Conservation (phyloP, 2,329 filamentous ascomycete genomes). For the Verticillium zaregamsianum region DNA sequence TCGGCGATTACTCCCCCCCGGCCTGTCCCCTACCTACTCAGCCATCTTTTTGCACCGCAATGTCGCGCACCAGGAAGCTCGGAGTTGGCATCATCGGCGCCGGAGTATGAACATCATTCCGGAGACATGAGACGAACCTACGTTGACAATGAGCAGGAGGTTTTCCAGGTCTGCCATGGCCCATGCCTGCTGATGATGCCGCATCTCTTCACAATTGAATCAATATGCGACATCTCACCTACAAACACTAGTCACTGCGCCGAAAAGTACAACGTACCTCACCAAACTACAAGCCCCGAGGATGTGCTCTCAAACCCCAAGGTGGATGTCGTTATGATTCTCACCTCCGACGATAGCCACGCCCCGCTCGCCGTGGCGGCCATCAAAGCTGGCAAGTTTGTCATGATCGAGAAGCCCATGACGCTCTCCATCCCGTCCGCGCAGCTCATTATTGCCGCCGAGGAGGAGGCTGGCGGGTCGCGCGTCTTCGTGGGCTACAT, state of each 20-base stretch:
- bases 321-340: constrained; percentile 47
- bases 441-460: constrained; percentile 40
- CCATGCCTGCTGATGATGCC: constrained; percentile 9
- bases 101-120: constrained; percentile 2
- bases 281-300: constrained; percentile 23
- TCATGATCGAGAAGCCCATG: constrained; percentile 53
- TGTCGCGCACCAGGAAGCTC: constrained; percentile 8
- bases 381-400: constrained; percentile 45
- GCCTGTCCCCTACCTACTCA: background rate
- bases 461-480: constrained; percentile 28
- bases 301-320: constrained; percentile 30
- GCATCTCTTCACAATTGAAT: constrained; percentile 1
- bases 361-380: constrained; percentile 40
- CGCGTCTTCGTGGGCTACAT: constrained; percentile 54
- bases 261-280: constrained; percentile 23
- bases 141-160: constrained; percentile 3
- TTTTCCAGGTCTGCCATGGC: constrained; percentile 15
- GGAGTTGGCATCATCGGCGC: constrained; percentile 12
- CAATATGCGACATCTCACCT: constrained; percentile 3
- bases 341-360: constrained; percentile 47
- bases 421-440: constrained; percentile 39
- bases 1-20: no score
- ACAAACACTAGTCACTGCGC: constrained; percentile 3
- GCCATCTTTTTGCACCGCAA: background rate
- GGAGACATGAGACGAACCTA: no score